These are phyloP conservation scores for Arctium minus DNA, from an alignment of 129 eudicot species.

Conservation along the genomic window DNA sequence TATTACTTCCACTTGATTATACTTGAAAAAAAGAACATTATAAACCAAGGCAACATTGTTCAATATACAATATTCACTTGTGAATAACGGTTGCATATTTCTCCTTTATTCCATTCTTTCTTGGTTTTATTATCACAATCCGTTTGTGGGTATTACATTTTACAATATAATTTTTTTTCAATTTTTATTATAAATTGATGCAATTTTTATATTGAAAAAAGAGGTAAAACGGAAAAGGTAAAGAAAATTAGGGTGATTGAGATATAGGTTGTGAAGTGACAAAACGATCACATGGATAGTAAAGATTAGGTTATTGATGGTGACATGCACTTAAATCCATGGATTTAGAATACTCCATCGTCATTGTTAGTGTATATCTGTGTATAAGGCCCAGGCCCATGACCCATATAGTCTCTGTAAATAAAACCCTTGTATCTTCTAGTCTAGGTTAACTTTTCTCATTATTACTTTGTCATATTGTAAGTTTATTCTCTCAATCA, in stretches of 20 bases:
- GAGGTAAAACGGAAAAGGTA: not conserved
- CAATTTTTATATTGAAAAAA: not conserved
- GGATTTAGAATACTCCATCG: not conserved
- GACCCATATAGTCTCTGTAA: no score
- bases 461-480: no score
- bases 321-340: constrained; percentile 23
- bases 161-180: not conserved
- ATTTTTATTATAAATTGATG: not conserved
- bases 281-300: constrained; percentile 4
- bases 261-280: constrained; percentile 7
- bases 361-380: no score
- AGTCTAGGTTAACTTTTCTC: no score
- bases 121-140: not conserved
- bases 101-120: not conserved
- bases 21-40: not conserved
- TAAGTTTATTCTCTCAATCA: no score
- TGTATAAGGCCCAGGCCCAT: no score
- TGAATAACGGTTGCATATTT: not conserved
- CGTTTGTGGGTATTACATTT: not conserved
- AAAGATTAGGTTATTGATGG: constrained; percentile 33
- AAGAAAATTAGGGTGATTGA: not conserved
- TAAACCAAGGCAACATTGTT: not conserved
- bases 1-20: not conserved
- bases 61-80: not conserved
- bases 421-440: no score